Base-by-base conservation (phyloP, 1,284 basidiomycete genomes). In the Laetiporus sulphureus region DNA sequence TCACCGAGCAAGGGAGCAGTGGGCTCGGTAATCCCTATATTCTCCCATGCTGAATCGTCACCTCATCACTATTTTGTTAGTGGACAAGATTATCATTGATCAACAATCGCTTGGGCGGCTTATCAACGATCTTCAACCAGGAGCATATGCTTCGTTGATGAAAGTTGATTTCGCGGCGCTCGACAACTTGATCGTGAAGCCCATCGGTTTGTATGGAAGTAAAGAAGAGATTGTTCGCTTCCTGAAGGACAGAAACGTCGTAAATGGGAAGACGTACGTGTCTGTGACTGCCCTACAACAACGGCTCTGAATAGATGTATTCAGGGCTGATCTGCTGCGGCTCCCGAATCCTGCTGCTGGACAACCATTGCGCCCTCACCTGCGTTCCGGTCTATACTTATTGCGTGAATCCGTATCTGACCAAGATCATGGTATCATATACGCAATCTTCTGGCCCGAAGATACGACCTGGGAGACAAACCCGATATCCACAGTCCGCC, bases 361-460 rank as follows among this genome's bases (percentile, higher is more conserved):
- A n/a, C n/a, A n/a, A n/a, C n/a, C n/a, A n/a, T n/a, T n/a, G n/a
- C n/a, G n/a, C n/a, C n/a, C n/a, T n/a, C n/a, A n/a, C 8, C 58
- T 79, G 23, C 64, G 71, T 1, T 72, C 77, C 12, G 77, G 77
- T 4, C 54, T 80, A 8, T 80, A 80, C 42, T 50, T 74, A 16
- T 45, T 13, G 41, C 42, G 8, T 27, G 22, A n/a, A n/a, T n/a
- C n/a, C n/a, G n/a, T n/a, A n/a, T n/a, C n/a, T n/a, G n/a, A n/a
- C n/a, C n/a, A n/a, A n/a, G n/a, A 16, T 6, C 41, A 34, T 7
- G 38, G 61, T 29, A 55, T 63, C 21, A 33, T 72, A 1, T 75
- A 69, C 43, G 65, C 75, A 15, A 49, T 82, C 4, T 79, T 75
- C 44, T 82, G 79, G 78, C 79, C 77, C 0, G 75, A 82, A 48